Percentiles rank a stretch among this genome's conserved stretches.
phyloP scores from a whole-genome alignment of 768 basidiomycete species.

The Strobilomyces confusus region DNA sequence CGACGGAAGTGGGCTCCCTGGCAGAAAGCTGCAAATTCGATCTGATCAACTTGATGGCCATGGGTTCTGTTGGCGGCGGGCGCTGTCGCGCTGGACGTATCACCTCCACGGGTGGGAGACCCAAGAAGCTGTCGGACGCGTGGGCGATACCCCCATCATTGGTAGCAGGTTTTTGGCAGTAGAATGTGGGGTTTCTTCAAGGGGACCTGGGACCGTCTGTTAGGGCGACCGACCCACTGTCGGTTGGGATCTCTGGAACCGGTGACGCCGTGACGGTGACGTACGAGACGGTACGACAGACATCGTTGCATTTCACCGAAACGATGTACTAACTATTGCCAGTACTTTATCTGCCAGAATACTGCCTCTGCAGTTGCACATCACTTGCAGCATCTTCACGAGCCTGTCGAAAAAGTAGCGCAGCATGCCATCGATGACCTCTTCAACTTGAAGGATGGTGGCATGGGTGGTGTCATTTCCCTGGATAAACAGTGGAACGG shows the following conservation, averaged over 20 bases:
- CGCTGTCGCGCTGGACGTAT: conserved; percentile 75
- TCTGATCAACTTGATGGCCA: conserved; percentile 57
- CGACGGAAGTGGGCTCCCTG: conserved; percentile 17
- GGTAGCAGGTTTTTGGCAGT: conserved; percentile 83
- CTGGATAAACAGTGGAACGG: conserved; percentile 66
- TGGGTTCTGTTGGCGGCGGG: conserved; percentile 84
- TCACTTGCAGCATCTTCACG: conserved; percentile 56
- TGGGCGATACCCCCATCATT: conserved; percentile 82
- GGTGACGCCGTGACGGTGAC: conserved; percentile 86
- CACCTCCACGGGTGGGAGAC: conserved; percentile 79
- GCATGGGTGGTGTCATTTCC: conserved; percentile 72
- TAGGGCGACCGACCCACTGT: conserved; percentile 28
- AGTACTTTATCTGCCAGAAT: conserved; percentile 77
- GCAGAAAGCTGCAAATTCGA: conserved; percentile 16
- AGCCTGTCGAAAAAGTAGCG: conserved; percentile 56
- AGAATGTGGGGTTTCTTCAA: conserved; percentile 49
- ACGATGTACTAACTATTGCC: conserved; percentile 1
- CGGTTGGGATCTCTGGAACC: conserved; percentile 81
- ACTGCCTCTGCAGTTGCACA: conserved; percentile 64
- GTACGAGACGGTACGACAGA: conserved; percentile 51
- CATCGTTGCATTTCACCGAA: background rate
- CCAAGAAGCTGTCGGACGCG: conserved; percentile 81
- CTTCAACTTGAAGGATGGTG: conserved; percentile 52
- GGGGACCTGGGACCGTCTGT: conserved; percentile 39
- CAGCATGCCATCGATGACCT: conserved; percentile 56